Percentiles rank a stretch among this genome's conserved stretches.
Conservation (phyloP, 352 stramenopile genomes). For the Pythium rishiriense region DNA sequence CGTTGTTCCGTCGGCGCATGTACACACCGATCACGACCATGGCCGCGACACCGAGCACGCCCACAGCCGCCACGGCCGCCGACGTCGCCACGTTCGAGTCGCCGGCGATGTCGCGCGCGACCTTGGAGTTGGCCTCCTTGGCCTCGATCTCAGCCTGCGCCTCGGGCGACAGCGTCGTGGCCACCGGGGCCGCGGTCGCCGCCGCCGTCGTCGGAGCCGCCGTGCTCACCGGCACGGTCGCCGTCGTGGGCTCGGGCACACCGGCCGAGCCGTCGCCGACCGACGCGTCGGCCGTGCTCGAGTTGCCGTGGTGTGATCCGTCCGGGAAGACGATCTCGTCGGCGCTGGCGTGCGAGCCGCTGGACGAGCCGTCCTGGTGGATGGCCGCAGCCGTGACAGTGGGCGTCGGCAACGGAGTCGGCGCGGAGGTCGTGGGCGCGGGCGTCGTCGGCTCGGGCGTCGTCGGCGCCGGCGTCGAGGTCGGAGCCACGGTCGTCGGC, state of each 20-base stretch:
- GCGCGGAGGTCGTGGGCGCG: background rate
- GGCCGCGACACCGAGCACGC: constrained; percentile 34
- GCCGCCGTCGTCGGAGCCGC: background rate
- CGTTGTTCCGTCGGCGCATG: constrained; percentile 44
- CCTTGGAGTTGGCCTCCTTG: constrained; percentile 44
- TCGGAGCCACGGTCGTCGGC: constrained; percentile 1
- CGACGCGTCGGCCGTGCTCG: background rate
- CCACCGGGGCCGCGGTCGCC: background rate
- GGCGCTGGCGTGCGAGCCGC: constrained; percentile 6
- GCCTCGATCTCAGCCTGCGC: constrained; percentile 13
- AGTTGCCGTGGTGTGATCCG: background rate
- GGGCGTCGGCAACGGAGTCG: constrained; percentile 1
- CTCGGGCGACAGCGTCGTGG: constrained; percentile 7
- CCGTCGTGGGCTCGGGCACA: constrained; percentile 8
- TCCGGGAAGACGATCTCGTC: constrained; percentile 22
- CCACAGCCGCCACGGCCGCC: constrained; percentile 25
- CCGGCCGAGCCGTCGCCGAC: constrained; percentile 16
- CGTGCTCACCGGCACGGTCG: background rate
- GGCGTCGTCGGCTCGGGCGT: constrained; percentile 10
- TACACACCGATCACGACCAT: constrained; percentile 60
- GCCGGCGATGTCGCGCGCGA: constrained; percentile 38
- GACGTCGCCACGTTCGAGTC: constrained; percentile 6
- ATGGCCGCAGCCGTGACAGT: background rate
- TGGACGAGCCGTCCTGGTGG: constrained; percentile 3
- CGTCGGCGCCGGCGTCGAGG: background rate